These are phyloP conservation scores for Jatropha multifida DNA, from an alignment of 441 rosid genomes.

Conservation along the genomic window DNA sequence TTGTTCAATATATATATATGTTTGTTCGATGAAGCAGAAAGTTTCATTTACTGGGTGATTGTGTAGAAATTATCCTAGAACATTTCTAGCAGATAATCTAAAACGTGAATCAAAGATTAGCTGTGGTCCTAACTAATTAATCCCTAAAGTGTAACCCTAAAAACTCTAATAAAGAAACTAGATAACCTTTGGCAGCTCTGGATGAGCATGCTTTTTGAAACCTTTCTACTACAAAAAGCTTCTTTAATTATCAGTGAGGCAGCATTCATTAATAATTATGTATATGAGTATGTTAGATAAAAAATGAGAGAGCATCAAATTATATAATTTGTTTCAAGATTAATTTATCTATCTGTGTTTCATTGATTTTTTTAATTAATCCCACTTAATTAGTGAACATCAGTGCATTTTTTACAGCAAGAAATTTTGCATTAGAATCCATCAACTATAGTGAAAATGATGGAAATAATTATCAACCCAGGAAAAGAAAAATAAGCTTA, in stretches of 20 bases:
- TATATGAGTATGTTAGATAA: neutral
- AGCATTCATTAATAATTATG: conserved; percentile 20
- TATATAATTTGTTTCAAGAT: conserved; percentile 24
- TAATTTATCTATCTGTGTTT: neutral
- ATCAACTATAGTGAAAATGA: too few species aligned
- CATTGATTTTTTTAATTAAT: conserved; percentile 25
- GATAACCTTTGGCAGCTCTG: conserved; percentile 48
- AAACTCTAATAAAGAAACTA: conserved; percentile 32
- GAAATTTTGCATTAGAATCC: conserved; percentile 53
- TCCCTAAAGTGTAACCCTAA: conserved; percentile 20
- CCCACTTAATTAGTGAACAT: conserved; percentile 13
- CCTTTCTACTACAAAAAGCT: conserved; percentile 36
- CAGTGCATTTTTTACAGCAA: conserved; percentile 18
- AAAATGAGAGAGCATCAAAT: conserved; percentile 29
- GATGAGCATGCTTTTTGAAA: conserved; percentile 39
- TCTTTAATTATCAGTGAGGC: conserved; percentile 31
- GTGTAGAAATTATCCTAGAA: too few species aligned
- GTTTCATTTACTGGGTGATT: too few species aligned
- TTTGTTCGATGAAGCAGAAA: too few species aligned
- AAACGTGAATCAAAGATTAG: too few species aligned
- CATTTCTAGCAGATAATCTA: too few species aligned
- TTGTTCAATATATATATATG: too few species aligned
- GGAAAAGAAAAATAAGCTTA: too few species aligned
- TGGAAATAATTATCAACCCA: too few species aligned
- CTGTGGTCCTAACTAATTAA: conserved; percentile 26